Conservation (phyloP, 2,329 filamentous ascomycete species). For the Samsoniella hepiali region DNA sequence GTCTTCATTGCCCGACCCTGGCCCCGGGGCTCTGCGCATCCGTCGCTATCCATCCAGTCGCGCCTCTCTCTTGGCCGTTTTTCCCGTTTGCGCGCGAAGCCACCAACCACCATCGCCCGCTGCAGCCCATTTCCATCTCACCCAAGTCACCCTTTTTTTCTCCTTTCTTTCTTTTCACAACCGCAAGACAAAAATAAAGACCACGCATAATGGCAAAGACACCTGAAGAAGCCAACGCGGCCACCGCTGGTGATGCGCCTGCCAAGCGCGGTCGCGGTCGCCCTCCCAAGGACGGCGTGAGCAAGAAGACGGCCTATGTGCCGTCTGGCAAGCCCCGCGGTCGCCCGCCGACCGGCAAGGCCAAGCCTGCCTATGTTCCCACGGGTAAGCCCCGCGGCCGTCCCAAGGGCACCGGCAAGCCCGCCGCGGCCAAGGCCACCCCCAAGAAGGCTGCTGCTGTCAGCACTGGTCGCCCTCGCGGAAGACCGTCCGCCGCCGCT, state of each 20-base stretch:
- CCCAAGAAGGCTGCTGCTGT: conserved; percentile 9
- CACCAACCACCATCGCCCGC: not conserved
- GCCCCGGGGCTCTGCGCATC: not conserved
- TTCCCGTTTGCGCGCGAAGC: conserved; percentile 2
- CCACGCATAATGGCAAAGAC: conserved; percentile 23
- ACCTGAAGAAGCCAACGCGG: conserved; percentile 28
- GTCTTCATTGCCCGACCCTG: not conserved
- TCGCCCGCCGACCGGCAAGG: conserved; percentile 36
- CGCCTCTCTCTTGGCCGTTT: not conserved
- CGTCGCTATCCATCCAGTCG: not conserved
- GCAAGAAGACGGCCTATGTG: conserved; percentile 33
- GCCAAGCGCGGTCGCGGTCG: conserved; percentile 38
- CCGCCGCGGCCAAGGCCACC: conserved; percentile 4
- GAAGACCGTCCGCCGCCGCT: conserved; percentile 26
- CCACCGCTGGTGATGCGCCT: conserved; percentile 12
- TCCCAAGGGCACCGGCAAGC: conserved; percentile 40
- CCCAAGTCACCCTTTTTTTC: not conserved
- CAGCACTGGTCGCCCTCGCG: conserved; percentile 30
- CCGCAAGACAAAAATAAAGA: not conserved
- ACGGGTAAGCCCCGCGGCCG: conserved; percentile 48
- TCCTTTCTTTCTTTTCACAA: no score
- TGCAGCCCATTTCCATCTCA: not conserved
- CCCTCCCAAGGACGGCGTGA: conserved; percentile 38
- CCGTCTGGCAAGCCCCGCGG: conserved; percentile 42
- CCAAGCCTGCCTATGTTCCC: conserved; percentile 34